These are phyloP conservation scores for Entophlyctis luteolus DNA, from an alignment of 192 early-diverging fungal genomes.

Conservation along the genomic window DNA sequence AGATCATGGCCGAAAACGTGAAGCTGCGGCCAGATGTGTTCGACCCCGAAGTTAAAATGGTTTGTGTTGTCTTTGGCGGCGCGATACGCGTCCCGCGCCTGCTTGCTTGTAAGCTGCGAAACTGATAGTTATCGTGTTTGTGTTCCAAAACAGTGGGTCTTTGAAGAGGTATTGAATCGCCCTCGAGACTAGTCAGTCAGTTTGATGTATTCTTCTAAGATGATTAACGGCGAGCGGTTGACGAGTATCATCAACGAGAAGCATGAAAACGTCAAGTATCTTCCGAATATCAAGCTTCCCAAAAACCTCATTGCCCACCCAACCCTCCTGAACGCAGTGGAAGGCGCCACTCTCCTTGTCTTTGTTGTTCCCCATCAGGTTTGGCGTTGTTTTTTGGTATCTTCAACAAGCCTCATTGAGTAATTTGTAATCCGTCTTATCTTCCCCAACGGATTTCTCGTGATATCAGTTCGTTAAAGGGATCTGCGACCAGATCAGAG, in stretches of 20 bases:
- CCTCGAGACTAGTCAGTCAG: neutral
- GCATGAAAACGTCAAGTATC: slow-evolving; percentile 79
- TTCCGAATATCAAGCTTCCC: slow-evolving; percentile 82
- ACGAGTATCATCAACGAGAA: slow-evolving; percentile 91
- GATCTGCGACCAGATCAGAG: slow-evolving; percentile 77
- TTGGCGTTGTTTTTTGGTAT: neutral
- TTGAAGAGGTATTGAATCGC: slow-evolving; percentile 63
- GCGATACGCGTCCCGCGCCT: neutral
- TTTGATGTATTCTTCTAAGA: slow-evolving; percentile 14
- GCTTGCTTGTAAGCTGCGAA: neutral
- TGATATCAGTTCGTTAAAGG: slow-evolving; percentile 68
- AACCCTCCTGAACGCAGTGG: slow-evolving; percentile 70
- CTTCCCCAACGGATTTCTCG: neutral
- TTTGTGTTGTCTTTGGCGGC: neutral
- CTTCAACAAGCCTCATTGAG: neutral
- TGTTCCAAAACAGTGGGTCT: slow-evolving; percentile 90
- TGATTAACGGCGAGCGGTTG: slow-evolving; percentile 75
- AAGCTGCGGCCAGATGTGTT: slow-evolving; percentile 56
- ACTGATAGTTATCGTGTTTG: too few relatives aligned
- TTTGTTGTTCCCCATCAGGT: slow-evolving; percentile 93
- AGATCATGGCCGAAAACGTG: slow-evolving; percentile 87
- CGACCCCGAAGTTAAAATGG: slow-evolving; percentile 76
- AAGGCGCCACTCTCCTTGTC: slow-evolving; percentile 84
- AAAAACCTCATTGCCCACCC: slow-evolving; percentile 81
- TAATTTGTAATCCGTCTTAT: neutral